phyloP scores from a whole-genome alignment of 805 yeast species.

The Kregervanrija fluxuum region DNA sequence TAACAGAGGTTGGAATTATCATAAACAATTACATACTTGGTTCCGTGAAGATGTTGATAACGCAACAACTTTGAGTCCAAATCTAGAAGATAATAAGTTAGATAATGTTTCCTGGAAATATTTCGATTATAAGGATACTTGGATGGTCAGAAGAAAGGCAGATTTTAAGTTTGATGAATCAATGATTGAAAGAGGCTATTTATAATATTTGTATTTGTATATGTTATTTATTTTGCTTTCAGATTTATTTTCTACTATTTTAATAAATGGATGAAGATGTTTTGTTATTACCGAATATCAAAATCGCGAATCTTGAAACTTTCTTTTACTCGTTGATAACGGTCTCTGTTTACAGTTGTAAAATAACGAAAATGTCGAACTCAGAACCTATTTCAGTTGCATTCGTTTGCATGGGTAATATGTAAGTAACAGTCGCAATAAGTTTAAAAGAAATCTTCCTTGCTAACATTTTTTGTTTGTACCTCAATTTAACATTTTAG shows the following conservation, averaged over 20 bases:
- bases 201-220: background rate
- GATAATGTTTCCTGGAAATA: slow-evolving; percentile 48
- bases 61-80: slow-evolving; percentile 10
- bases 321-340: no score
- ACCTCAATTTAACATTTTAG: slow-evolving; percentile 26
- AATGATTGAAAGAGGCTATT: slow-evolving; percentile 3
- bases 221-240: no score
- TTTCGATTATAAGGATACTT: slow-evolving; percentile 57
- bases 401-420: slow-evolving; percentile 86
- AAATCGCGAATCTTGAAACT: no score
- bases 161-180: slow-evolving; percentile 27
- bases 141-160: slow-evolving; percentile 41
- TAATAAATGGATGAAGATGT: no score
- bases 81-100: background rate
- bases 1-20: slow-evolving; percentile 76
- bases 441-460: background rate
- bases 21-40: slow-evolving; percentile 72
- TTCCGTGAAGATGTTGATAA: slow-evolving; percentile 59
- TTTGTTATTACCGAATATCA: no score
- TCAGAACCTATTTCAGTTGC: slow-evolving; percentile 43
- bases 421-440: slow-evolving; percentile 37
- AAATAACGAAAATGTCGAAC: slow-evolving; percentile 2
- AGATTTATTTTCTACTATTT: no score
- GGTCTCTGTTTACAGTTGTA: no score
- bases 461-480: slow-evolving; percentile 2